Evolutionary conservation across 1,139 yeast genomes (phyloP).

Genomic region (Pichia norvegensis): DNA sequence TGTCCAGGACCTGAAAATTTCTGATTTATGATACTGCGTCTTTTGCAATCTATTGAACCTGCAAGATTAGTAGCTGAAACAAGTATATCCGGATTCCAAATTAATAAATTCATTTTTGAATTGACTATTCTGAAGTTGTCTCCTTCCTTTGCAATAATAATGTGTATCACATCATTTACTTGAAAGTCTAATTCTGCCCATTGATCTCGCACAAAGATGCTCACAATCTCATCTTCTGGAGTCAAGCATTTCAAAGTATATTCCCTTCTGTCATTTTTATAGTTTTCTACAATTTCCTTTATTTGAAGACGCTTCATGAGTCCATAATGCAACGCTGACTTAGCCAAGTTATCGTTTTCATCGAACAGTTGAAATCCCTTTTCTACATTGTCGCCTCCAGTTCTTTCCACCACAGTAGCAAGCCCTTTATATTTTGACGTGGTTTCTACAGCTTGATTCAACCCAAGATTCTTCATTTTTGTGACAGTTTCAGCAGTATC

Average conservation of each 20-base stretch:
- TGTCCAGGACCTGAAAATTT: constrained; percentile 51
- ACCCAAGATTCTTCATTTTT: neutral
- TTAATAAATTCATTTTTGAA: constrained; percentile 48
- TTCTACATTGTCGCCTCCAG: neutral
- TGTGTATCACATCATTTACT: constrained; percentile 50
- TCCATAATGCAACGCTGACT: constrained; percentile 38
- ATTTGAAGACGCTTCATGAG: constrained; percentile 48
- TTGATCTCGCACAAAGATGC: constrained; percentile 39
- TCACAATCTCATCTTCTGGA: constrained; percentile 28
- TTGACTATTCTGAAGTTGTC: constrained; percentile 41
- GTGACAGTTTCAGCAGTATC: neutral
- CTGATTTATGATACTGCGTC: constrained; percentile 58
- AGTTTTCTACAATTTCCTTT: constrained; percentile 32
- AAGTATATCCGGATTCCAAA: constrained; percentile 78
- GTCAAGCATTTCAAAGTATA: constrained; percentile 43
- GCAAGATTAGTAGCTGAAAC: constrained; percentile 79
- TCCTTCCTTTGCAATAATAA: constrained; percentile 36
- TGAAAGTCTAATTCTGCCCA: constrained; percentile 32
- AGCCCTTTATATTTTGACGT: constrained; percentile 9
- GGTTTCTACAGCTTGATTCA: neutral
- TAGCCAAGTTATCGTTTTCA: constrained; percentile 30
- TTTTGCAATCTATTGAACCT: constrained; percentile 62
- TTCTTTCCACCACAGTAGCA: neutral
- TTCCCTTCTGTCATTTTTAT: constrained; percentile 36
- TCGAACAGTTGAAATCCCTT: constrained; percentile 13